These are phyloP conservation scores for Arxiozyma bovina DNA, from an alignment of 1,139 yeast species.

Conservation along the genomic window DNA sequence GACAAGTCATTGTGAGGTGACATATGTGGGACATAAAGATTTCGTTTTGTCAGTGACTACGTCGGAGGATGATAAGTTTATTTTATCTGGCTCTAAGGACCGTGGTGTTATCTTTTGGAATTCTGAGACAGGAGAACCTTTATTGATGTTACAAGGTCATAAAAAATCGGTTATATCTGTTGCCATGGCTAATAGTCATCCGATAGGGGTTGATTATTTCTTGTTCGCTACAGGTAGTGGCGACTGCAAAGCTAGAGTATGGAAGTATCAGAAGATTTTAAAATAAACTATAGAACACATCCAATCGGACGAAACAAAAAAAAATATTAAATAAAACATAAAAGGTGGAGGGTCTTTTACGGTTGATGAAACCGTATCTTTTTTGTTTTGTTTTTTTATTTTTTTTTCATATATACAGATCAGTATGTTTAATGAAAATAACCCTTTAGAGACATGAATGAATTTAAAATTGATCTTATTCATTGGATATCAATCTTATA, in stretches of 20 bases:
- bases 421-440: too few species aligned
- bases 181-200: slow-evolving; percentile 71
- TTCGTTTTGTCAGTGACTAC: slow-evolving; percentile 89
- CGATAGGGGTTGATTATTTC: slow-evolving; percentile 44
- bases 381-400: too few species aligned
- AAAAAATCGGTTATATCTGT: slow-evolving; percentile 92
- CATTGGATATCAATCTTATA: neutral
- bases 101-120: slow-evolving; percentile 98
- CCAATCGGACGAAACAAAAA: too few species aligned
- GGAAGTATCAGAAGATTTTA: slow-evolving; percentile 39
- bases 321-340: too few species aligned
- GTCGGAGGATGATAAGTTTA: slow-evolving; percentile 85
- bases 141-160: slow-evolving; percentile 92
- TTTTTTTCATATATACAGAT: too few species aligned
- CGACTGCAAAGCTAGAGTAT: slow-evolving; percentile 92
- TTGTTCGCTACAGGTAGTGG: slow-evolving; percentile 96
- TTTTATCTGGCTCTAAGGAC: slow-evolving; percentile 89
- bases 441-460: too few species aligned
- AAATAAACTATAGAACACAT: neutral
- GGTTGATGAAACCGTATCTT: neutral
- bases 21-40: slow-evolving; percentile 92
- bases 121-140: slow-evolving; percentile 80
- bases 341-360: neutral
- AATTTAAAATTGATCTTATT: too few species aligned
- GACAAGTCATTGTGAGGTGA: slow-evolving; percentile 54